Evolutionary conservation across 2,329 filamentous ascomycete species (phyloP).

Genomic region (Leptographium radiaticola): DNA sequence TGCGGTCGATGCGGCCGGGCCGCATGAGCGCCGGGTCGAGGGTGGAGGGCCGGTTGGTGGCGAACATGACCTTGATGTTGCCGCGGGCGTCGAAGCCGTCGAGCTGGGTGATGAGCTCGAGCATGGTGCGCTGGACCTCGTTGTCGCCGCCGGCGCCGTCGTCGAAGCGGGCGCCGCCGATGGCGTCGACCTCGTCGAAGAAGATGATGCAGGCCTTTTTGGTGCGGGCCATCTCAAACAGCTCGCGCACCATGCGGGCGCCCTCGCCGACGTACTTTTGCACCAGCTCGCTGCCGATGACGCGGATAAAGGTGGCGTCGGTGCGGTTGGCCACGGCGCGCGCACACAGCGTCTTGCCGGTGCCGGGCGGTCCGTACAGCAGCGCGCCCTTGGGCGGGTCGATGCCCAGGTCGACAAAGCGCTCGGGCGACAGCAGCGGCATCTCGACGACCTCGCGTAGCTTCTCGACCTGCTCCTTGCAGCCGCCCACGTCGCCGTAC

Average conservation of each 20-base stretch:
- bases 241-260: slow-evolving; percentile 93
- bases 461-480: slow-evolving; percentile 99
- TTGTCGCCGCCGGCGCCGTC: slow-evolving; percentile 94
- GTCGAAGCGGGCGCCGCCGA: slow-evolving; percentile 97
- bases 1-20: slow-evolving; percentile 93
- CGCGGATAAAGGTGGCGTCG: slow-evolving; percentile 95
- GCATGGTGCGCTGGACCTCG: slow-evolving; percentile 96
- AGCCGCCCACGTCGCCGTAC: slow-evolving; percentile 95
- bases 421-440: slow-evolving; percentile 88
- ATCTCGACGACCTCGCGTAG: slow-evolving; percentile 97
- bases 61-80: slow-evolving; percentile 99
- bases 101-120: slow-evolving; percentile 94
- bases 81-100: slow-evolving; percentile 98
- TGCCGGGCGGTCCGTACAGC: slow-evolving; percentile 91
- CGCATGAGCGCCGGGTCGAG: slow-evolving; percentile 92
- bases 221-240: slow-evolving; percentile 98
- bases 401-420: slow-evolving; percentile 97
- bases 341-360: slow-evolving; percentile 97
- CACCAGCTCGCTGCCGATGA: slow-evolving; percentile 94
- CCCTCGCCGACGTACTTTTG: slow-evolving; percentile 99
- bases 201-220: slow-evolving; percentile 99
- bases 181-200: slow-evolving; percentile 98
- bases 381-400: slow-evolving; percentile 96
- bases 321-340: slow-evolving; percentile 95
- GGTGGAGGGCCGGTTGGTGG: slow-evolving; percentile 99